Percentiles rank a stretch among this genome's conserved stretches.
phyloP scores from a whole-genome alignment of 1,284 basidiomycete genomes.

The Sanghuangporus sanghuang region DNA sequence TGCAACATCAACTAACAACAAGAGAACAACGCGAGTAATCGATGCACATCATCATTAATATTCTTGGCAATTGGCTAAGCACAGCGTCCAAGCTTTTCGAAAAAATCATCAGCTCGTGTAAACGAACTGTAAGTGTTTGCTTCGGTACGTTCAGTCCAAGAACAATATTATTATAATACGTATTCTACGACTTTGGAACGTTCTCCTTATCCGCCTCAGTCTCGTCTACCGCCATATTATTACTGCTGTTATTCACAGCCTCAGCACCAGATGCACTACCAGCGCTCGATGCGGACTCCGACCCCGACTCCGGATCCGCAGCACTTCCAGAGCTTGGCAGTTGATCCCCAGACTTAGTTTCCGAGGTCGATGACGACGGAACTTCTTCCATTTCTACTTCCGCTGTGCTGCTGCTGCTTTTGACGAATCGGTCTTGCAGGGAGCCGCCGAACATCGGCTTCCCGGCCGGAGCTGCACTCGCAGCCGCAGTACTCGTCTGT shows the following conservation, averaged over 20 bases:
- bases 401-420: slow-evolving; percentile 20
- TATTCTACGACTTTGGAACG: background rate
- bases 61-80: background rate
- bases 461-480: slow-evolving; percentile 21
- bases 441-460: slow-evolving; percentile 48
- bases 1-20: no score
- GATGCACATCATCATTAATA: background rate
- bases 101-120: background rate
- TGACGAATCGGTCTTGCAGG: slow-evolving; percentile 63
- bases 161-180: background rate
- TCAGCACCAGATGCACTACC: slow-evolving; percentile 11
- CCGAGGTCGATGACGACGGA: background rate
- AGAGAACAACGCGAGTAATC: background rate
- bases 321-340: background rate
- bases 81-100: background rate
- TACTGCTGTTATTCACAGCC: slow-evolving; percentile 21
- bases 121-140: no score
- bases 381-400: slow-evolving; percentile 16
- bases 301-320: background rate
- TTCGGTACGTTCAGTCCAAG: background rate
- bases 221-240: slow-evolving; percentile 44
- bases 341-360: background rate
- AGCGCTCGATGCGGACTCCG: no score
- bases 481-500: slow-evolving; percentile 22
- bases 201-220: slow-evolving; percentile 56